phyloP scores from a whole-genome alignment of 2,329 filamentous ascomycete genomes.

The Colletotrichum zoysiae region DNA sequence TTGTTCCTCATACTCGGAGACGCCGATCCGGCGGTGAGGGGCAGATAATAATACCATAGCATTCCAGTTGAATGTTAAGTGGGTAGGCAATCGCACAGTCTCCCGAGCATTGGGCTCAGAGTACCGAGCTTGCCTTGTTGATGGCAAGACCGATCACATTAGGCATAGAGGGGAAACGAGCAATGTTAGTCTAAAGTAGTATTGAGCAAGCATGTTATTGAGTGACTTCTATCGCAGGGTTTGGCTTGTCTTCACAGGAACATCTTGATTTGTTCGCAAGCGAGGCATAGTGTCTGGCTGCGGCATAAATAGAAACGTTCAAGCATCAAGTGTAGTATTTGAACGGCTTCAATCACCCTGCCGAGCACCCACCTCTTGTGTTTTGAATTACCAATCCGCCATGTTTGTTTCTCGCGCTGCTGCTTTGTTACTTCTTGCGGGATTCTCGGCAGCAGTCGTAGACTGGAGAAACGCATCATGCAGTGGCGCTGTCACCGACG shows the following conservation, averaged over 20 bases:
- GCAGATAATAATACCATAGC: background rate
- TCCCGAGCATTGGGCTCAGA: background rate
- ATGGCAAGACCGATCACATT: too few relatives aligned
- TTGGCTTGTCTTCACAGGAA: too few relatives aligned
- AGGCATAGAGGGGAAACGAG: background rate
- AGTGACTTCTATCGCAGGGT: too few relatives aligned
- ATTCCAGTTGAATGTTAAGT: background rate
- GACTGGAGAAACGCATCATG: slow-evolving; percentile 15
- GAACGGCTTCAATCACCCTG: background rate
- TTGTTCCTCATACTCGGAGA: background rate
- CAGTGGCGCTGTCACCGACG: slow-evolving; percentile 6
- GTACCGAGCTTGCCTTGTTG: too few relatives aligned
- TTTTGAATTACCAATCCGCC: background rate
- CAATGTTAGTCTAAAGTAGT: background rate
- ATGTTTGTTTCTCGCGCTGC: background rate
- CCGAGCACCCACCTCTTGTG: background rate
- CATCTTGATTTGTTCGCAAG: background rate
- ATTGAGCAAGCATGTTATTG: background rate
- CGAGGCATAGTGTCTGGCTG: background rate
- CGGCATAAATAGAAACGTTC: background rate
- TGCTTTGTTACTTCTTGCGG: too few relatives aligned
- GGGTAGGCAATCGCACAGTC: background rate
- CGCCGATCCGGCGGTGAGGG: background rate
- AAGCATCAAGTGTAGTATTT: too few relatives aligned
- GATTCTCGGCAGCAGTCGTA: background rate